These are phyloP conservation scores for Zoysia japonica DNA, from an alignment of 176 grass and related monocot genomes.

Conservation along the genomic window DNA sequence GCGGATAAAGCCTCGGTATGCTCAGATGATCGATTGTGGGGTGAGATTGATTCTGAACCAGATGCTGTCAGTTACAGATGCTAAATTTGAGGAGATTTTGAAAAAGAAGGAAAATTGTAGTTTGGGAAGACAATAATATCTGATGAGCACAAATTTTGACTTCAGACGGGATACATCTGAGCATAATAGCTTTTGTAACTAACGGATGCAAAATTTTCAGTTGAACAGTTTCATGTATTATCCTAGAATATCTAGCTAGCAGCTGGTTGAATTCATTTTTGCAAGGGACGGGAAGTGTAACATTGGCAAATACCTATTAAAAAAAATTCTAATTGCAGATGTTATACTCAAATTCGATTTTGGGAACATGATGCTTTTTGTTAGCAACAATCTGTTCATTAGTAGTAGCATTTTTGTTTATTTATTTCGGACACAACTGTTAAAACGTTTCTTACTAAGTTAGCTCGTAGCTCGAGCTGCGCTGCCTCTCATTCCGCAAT, in stretches of 20 bases:
- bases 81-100: conserved; percentile 65
- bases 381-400: neutral
- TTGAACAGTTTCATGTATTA: neutral
- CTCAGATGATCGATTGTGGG: conserved; percentile 55
- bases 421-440: neutral
- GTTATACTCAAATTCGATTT: neutral
- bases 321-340: neutral
- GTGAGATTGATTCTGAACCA: conserved; percentile 73
- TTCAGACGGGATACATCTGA: conserved; percentile 9
- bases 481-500: neutral
- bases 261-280: conserved; percentile 23
- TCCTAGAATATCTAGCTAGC: conserved; percentile 3
- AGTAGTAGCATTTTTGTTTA: neutral
- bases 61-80: conserved; percentile 64
- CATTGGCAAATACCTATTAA: neutral
- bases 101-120: conserved; percentile 45
- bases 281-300: neutral
- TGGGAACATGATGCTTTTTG: neutral
- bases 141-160: neutral
- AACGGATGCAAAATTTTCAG: neutral
- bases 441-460: neutral
- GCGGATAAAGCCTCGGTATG: conserved; percentile 79
- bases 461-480: neutral
- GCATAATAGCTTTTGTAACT: neutral
- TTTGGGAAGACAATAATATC: conserved; percentile 36